Conservation (phyloP, 768 basidiomycete species). For the Tylopilus balloui region DNA sequence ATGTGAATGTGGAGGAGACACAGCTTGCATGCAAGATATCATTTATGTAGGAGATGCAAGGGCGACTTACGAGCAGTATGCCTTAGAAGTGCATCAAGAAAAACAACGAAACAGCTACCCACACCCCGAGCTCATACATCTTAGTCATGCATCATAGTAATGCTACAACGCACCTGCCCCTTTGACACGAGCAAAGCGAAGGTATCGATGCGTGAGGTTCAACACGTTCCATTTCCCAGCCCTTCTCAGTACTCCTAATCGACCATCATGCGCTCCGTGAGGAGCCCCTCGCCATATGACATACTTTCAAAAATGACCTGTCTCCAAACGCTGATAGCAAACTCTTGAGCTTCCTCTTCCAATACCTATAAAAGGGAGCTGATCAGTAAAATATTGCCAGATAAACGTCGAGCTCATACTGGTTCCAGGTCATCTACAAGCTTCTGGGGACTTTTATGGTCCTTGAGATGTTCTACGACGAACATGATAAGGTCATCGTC, state of each 20-base stretch:
- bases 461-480: slow-evolving; percentile 87
- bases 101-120: slow-evolving; percentile 18
- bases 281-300: slow-evolving; percentile 85
- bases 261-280: slow-evolving; percentile 81
- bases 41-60: slow-evolving; percentile 44
- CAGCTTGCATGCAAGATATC: slow-evolving; percentile 26
- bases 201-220: slow-evolving; percentile 22
- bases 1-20: not conserved
- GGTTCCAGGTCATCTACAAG: slow-evolving; percentile 88
- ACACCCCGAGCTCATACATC: slow-evolving; percentile 36
- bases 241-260: slow-evolving; percentile 39
- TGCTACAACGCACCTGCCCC: slow-evolving; percentile 64
- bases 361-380: slow-evolving; percentile 55
- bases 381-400: slow-evolving; percentile 3
- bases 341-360: slow-evolving; percentile 84
- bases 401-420: slow-evolving; percentile 47
- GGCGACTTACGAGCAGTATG: slow-evolving; percentile 50
- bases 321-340: slow-evolving; percentile 80
- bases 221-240: slow-evolving; percentile 12
- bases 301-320: slow-evolving; percentile 94
- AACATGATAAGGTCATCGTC: slow-evolving; percentile 95
- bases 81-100: slow-evolving; percentile 19
- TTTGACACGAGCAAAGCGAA: slow-evolving; percentile 25
- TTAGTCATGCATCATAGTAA: slow-evolving; percentile 38
- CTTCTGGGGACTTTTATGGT: slow-evolving; percentile 80